Base-by-base conservation (phyloP, 306 rosid genomes). In the Prunus persica region DNA sequence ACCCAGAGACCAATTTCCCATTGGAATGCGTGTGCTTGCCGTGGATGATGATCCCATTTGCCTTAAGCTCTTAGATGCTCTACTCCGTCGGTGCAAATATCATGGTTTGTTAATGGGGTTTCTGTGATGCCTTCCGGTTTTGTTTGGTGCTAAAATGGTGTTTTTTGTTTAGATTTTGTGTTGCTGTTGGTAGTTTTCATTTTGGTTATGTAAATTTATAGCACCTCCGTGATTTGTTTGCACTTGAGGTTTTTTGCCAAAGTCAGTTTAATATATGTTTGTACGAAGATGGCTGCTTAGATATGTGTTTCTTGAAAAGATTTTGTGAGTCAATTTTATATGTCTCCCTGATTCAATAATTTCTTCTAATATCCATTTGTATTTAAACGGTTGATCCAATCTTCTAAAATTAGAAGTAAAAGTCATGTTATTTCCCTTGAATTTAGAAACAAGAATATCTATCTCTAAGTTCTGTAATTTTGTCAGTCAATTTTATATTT, bases 21-120 rank as follows among this genome's bases (percentile, higher is more conserved):
- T 84, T 43, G 99, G 99, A 81, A 89, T 96, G 99, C 96, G 99
- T 74, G 96, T 96, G 28, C 98, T 96, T 27, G 97, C 97, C 11
- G 99, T 96, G 22, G 99, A 96, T 20, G 99, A 96, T 60, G 96
- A 96, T 69, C 91, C 92, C 69, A 92, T 93, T 32, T 92, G 98
- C 67, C 98, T 92, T 72, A 27, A 80, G 68, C 75, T 96, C 70
- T 73, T 96, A 82, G 97, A 92, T 84, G 87, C 81, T 76, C 82
- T 92, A 24, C 99, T 96, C 54, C 89, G 91, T 67, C 88, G 88
- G 78, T 96, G 99, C 85, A 89, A 89, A 65, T 96, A 96, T 84
- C 98, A 92, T 67, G 99, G 99, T 96, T 52, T 62, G 81, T 51
- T 27, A 78, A 51, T 83, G 78, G 64, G 81, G 55, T 75, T 74